Base-by-base conservation (phyloP, 2,329 filamentous ascomycete species). In the Phyllosticta citriasiana region DNA sequence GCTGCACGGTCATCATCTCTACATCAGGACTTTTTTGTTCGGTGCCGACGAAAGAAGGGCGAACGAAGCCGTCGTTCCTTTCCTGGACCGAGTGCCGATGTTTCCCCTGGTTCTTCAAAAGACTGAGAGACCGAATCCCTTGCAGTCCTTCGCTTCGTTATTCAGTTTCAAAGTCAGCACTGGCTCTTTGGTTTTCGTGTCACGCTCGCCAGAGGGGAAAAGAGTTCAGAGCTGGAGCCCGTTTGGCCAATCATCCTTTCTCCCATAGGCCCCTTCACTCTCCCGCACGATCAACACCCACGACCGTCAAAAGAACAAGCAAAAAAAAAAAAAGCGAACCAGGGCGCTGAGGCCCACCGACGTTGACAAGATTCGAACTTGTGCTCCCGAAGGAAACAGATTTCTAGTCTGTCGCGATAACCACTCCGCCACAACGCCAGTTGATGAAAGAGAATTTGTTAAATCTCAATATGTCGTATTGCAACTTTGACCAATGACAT, bases 361-460 rank as follows among this genome's bases (percentile, higher is more conserved):
- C 58, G 53, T 52, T 35, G 35, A 33, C 53, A 56, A 19, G 58
- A 60, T 52, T 60, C 58, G 58, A 60, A 60, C 58, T 19, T 56
- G 53, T 33, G 58, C 58, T 56, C 58, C 58, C 58, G 58, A 60
- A 60, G 58, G 58, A 56, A 60, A 60, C 26, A 60, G 58, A 60
- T 60, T 60, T 60, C 58, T 60, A 60, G 58, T 60, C 58, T 60
- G 26, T 60, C 58, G 58, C 58, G 35, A 51, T 60, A 60, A 60
- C 58, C 58, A 55, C 58, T 60, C 58, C 35, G 58, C 58, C 58
- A 60, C 53, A 59, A 55, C 53, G 57, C 57, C 57, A 47, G 6
- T 55, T 60, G 57, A 33, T 60, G 33, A 8, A 7, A n/a, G 1
- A 3, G 6, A 3, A 3, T 6, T 47, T 2, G 14, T 14, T n/a